Evolutionary conservation across 306 rosid genomes (phyloP), one percentile per base, ranked within the genome.

Genomic region (Cucurbita maxima): DNA sequence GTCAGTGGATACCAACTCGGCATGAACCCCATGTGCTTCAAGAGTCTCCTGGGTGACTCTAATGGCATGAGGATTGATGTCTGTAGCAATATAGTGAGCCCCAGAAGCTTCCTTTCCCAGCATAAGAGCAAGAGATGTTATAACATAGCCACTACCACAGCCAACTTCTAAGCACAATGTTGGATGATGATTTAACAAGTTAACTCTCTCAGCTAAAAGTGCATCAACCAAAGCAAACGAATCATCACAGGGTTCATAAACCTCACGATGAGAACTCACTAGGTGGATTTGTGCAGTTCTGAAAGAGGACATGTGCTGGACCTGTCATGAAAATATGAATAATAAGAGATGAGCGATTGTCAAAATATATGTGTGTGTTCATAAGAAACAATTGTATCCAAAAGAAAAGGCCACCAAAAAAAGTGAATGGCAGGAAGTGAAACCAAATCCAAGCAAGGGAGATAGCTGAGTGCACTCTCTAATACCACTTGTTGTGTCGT

Each of bases 201-300:
- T 84, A 3, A 73, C 60, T 75, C 86, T 79, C 45, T 94, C 99
- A 2, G 99, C 92, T 56, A 94, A 85, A 77, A 94, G 96, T 16
- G 97, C 99, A 76, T 94, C 97, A 22, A 89, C 99, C 22, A 95
- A 84, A 4, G 99, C 97, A 83, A 90, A 95, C 11, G 97, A 95
- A 79, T 95, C 99, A 71, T 95, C 99, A 18, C 97, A 89, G 0
- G 99, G 97, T 80, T 95, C 97, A 80, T 95, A 95, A 67, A 95
- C 99, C 83, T 95, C 96, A 1, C 81, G 80, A 67, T 89, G 99
- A 16, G 96, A 89, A 79, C 96, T 85, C 79, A 89, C 83, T 38
- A 88, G 96, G 73, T 81, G 92, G 69, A 94, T 94, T 86, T 89
- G 97, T 30, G 99, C 97, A 67, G 64, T 85, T 82, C 72, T 89